Conservation (phyloP, 768 basidiomycete species). For the Pleurotus tuoliensis region DNA sequence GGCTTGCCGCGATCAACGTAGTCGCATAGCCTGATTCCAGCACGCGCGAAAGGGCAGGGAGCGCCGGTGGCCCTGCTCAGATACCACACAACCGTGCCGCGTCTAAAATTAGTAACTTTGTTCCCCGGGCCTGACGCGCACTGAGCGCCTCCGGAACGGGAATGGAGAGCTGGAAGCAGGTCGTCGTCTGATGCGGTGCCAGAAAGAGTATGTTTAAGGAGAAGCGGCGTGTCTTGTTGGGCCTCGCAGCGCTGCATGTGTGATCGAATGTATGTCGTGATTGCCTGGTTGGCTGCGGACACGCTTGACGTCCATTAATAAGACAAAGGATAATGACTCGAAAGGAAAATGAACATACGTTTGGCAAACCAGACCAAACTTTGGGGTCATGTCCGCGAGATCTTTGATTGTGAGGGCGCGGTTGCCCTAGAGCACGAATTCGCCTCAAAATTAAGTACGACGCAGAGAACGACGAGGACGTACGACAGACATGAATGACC, state of each 20-base stretch:
- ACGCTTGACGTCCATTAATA: constrained; percentile 37
- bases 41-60: constrained; percentile 71
- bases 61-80: constrained; percentile 71
- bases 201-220: constrained; percentile 67
- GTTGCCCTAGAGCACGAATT: constrained; percentile 50
- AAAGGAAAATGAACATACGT: constrained; percentile 48
- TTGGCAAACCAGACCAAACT: constrained; percentile 66
- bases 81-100: constrained; percentile 81
- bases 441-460: constrained; percentile 11
- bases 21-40: constrained; percentile 69
- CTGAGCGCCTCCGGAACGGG: constrained; percentile 65
- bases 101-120: constrained; percentile 67
- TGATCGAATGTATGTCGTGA: constrained; percentile 76
- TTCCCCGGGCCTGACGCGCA: constrained; percentile 33
- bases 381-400: constrained; percentile 66
- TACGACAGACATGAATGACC: constrained; percentile 72
- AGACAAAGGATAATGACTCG: constrained; percentile 12
- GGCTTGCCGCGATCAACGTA: constrained; percentile 51
- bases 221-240: constrained; percentile 70
- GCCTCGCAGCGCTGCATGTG: constrained; percentile 69
- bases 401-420: constrained; percentile 86
- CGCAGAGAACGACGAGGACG: constrained; percentile 24
- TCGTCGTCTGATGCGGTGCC: constrained; percentile 73
- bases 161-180: constrained; percentile 66
- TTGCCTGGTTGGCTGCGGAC: constrained; percentile 77